Evolutionary conservation across 306 rosid genomes (phyloP), one percentile per base, ranked within the genome.

Genomic region (Argentina anserina): DNA sequence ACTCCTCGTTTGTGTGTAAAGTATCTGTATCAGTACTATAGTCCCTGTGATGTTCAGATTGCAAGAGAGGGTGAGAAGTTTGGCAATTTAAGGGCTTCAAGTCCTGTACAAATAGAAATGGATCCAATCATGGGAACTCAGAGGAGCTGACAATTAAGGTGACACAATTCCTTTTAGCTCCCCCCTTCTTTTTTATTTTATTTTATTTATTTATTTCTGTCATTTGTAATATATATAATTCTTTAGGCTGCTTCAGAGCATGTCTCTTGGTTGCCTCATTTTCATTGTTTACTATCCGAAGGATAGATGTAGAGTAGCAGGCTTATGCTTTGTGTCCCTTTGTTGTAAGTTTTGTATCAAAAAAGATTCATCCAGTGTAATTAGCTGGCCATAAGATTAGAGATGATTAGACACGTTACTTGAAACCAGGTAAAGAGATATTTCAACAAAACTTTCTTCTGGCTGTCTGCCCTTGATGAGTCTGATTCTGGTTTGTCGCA

Each of bases 61-160:
- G 91, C 94, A 41, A 86, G 94, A 75, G 97, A 89, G 86, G 85
- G 81, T 31, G 98, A 91, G 79, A 91, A 78, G 71, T 15, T 76
- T 33, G 84, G 69, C 47, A 72, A 79, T 75, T 77, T 67, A 36
- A 82, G 90, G 63, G 69, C 64, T 39, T 49, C 71, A 58, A 89
- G 79, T 81, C 79, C 63, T 74, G 90, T 77, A 78, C 90, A 91
- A 63, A 80, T 88, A 77, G 98, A 93, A 86, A 90, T 89, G 96
- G 82, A 80, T 72, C 83, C 90, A 8, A 75, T 90, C 75, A 58
- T 81, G 41, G 72, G 77, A 73, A 79, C 13, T 49, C 81, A 20
- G 8, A 80, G 77, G 76, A 81, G 86, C 80, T 84, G 74, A 83
- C 65, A 61, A 20, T 61, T 15, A 72, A 34, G 70, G 72, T 78